Evolutionary conservation across 2,329 filamentous ascomycete genomes (phyloP), one percentile per base, ranked within the genome.

Genomic region (Neonectria ditissima): DNA sequence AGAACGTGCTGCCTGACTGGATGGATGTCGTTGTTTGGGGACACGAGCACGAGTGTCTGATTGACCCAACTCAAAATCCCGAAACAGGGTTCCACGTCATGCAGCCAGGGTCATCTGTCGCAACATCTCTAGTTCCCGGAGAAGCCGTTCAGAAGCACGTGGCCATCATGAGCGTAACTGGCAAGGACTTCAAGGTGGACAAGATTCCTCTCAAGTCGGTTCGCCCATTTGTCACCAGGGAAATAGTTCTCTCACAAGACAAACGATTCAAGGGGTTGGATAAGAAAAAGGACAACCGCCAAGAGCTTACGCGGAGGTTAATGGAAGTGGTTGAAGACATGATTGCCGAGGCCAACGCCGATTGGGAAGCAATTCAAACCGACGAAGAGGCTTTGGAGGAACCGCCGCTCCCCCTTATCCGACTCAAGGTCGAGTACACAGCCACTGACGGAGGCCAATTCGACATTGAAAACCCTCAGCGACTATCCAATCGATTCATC

Each of bases 41-140:
- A 3, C 96, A 99, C 74, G 96, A 99, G 78, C 96, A 99, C 75
- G 95, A 99, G 77, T 99, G 96, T 75, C 78, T 95, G 8, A 97
- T 99, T 67, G 90, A 97, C 47, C 96, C 96, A 0, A 82, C 83
- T 1, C 84, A 89, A 50, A 99, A 98, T 72, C 88, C 92, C 0
- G 93, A 97, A 74, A 97, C 91, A 51, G 91, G 91, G 0, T 99
- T 99, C 71, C 89, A 96, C 70, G 95, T 99, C 67, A 97, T 99
- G 88, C 96, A 99, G 74, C 96, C 96, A 1, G 96, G 96, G 0
- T 99, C 96, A 0, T 98, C 96, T 0, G 91, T 99, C 0, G 96
- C 95, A 1, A 99, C 96, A 1, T 98, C 96, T 0, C 83, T 99
- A 0, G 90, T 96, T 9, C 91, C 92, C 0, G 94, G 94, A 28